Evolutionary conservation across 768 basidiomycete species (phyloP).

Genomic region (Solioccasus polychromus): DNA sequence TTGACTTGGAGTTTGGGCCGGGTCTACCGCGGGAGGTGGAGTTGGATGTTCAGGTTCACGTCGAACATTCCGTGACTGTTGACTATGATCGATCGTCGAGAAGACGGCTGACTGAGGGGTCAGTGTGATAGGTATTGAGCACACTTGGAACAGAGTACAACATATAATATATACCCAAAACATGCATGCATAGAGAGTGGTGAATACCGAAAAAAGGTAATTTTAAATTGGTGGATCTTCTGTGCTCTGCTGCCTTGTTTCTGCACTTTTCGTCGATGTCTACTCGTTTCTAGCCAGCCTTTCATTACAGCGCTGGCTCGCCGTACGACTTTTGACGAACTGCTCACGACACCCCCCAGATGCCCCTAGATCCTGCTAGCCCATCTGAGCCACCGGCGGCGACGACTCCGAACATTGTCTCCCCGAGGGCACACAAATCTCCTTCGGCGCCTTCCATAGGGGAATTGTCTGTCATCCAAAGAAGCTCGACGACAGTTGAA

Average conservation of each 20-base stretch:
- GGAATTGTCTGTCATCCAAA: conserved; percentile 36
- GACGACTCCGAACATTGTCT: background rate
- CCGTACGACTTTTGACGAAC: background rate
- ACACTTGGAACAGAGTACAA: conserved; percentile 8
- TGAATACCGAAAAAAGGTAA: conserved; percentile 4
- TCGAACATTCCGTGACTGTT: conserved; percentile 28
- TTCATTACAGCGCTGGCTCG: background rate
- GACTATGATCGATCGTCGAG: conserved; percentile 27
- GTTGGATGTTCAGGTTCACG: conserved; percentile 29
- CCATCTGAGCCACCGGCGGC: background rate
- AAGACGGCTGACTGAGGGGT: conserved; percentile 5
- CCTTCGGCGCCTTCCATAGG: conserved; percentile 11
- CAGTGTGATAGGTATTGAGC: conserved; percentile 5
- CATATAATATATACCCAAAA: background rate
- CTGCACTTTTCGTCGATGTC: too few relatives aligned
- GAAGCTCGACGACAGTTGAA: conserved; percentile 59
- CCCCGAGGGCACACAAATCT: conserved; percentile 2
- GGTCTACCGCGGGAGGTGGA: conserved; percentile 21
- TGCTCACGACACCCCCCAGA: conserved; percentile 1
- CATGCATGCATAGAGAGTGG: background rate
- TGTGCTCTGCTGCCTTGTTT: too few relatives aligned
- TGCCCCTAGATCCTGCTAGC: conserved; percentile 13
- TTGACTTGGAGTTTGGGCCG: conserved; percentile 24
- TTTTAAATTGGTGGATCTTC: conserved; percentile 7
- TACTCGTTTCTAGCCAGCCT: background rate